Percentiles rank a stretch among this genome's conserved stretches.
These are phyloP conservation scores for Senna siamea DNA, from an alignment of 306 rosid species.

Conservation along the genomic window DNA sequence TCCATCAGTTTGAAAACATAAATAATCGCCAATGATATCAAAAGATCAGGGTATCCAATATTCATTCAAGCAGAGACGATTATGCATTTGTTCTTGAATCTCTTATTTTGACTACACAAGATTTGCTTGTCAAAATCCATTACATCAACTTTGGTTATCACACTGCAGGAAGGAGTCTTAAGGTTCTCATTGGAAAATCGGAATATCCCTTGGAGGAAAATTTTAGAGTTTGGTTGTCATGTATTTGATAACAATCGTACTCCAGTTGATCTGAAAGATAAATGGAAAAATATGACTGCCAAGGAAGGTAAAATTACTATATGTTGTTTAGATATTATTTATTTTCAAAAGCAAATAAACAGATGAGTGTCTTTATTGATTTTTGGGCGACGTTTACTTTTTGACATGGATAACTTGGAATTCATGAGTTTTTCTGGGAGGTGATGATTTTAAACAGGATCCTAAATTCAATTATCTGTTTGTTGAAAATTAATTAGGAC, in stretches of 20 bases:
- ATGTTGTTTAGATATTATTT: slow-evolving; percentile 1
- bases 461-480: too few relatives aligned
- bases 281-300: slow-evolving; percentile 61
- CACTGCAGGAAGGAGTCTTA: slow-evolving; percentile 69
- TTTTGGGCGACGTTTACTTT: too few relatives aligned
- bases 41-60: slow-evolving; percentile 1
- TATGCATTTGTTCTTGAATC: background rate
- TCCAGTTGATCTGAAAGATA: slow-evolving; percentile 66
- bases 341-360: background rate
- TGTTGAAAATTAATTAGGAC: background rate
- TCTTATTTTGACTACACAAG: background rate
- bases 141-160: slow-evolving; percentile 31
- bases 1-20: slow-evolving; percentile 25
- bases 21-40: background rate
- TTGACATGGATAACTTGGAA: slow-evolving; percentile 10
- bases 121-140: slow-evolving; percentile 13
- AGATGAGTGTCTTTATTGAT: background rate
- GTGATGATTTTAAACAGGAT: background rate
- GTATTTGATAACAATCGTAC: slow-evolving; percentile 49
- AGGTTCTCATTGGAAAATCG: slow-evolving; percentile 38
- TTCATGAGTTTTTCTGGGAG: background rate
- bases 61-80: slow-evolving; percentile 4
- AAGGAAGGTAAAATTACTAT: slow-evolving; percentile 42
- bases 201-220: slow-evolving; percentile 53
- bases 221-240: slow-evolving; percentile 45